Evolutionary conservation across 257 asterid genomes (phyloP), one percentile per base, ranked within the genome.

Genomic region (Solanum pennellii): DNA sequence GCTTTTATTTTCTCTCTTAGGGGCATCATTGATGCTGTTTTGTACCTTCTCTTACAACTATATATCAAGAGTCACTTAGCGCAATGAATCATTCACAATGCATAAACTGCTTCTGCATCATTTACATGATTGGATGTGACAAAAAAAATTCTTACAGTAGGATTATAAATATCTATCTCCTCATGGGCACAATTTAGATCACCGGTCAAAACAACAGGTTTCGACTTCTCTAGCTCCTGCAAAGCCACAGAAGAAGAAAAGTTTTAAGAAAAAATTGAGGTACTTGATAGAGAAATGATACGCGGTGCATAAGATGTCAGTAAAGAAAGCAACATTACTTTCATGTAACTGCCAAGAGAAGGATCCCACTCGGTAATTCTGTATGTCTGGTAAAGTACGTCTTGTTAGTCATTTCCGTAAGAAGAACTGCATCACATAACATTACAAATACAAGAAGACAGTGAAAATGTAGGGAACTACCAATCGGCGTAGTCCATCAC

Each of bases 181-280:
- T 97, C 95, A 87, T 95, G 98, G 86, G 99, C 98, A 74, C 99
- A 96, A 91, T 97, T 97, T 93, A 97, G 90, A 91, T 97, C 99
- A 77, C 99, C 99, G 9, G 98, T 93, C 92, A 97, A 93, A 91
- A 97, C 92, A 77, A 95, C 98, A 90, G 99, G 99, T 91, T 97
- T 96, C 16, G 89, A 91, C 85, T 75, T 90, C 89, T 96, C 99
- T 85, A 97, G 92, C 89, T 94, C 98, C 99, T 97, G 97, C 52
- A 88, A 89, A 91, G 86, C 89, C 89, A 45, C 89, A 47, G 59
- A 86, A 89, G 89, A 87, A 86, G 47, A 80, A 33, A 33, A 33
- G 35, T 33, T 31, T 74, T 23, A 15, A 41, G 37, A 35, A 35
- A 35, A 41, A 80, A 45, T 41, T 18, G 44, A 80, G 25, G 27